A percentile compares a stretch with the other conserved stretches of the same genome.
phyloP scores from a whole-genome alignment of 2,329 filamentous ascomycete species.

The Achaetomium macrosporum region DNA sequence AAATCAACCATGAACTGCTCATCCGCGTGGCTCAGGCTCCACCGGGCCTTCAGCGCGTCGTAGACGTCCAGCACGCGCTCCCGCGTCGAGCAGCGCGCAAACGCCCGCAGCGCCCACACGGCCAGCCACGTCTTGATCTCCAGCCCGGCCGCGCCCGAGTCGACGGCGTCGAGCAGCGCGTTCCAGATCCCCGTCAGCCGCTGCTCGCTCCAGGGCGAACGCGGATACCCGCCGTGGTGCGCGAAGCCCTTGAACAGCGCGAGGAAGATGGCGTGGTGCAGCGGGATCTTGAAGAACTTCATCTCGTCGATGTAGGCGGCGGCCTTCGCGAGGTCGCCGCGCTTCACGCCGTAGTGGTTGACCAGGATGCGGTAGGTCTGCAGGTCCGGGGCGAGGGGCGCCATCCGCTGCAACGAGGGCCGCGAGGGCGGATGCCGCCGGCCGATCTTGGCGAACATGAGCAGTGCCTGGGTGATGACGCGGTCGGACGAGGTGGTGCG shows the following conservation, averaged over 20 bases:
- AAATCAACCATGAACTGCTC: conserved; percentile 43
- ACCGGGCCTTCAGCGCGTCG: conserved; percentile 42
- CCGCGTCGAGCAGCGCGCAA: conserved; percentile 48
- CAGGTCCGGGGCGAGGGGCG: conserved; percentile 66
- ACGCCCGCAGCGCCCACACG: conserved; percentile 57
- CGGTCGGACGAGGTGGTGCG: conserved; percentile 43
- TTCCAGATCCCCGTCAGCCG: conserved; percentile 64
- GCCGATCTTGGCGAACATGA: conserved; percentile 51
- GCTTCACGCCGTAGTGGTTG: conserved; percentile 61
- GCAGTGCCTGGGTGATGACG: conserved; percentile 49
- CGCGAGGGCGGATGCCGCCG: conserved; percentile 51
- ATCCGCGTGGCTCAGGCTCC: conserved; percentile 38
- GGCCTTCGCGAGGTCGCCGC: conserved; percentile 68
- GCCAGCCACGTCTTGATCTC: conserved; percentile 56
- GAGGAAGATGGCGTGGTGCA: conserved; percentile 73
- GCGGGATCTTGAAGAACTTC: conserved; percentile 58
- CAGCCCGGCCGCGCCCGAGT: conserved; percentile 41
- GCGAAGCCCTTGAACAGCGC: conserved; percentile 79
- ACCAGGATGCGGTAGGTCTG: conserved; percentile 77
- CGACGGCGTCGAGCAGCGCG: conserved; percentile 54
- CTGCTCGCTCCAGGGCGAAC: conserved; percentile 65
- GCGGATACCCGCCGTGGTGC: conserved; percentile 57
- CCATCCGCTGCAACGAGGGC: conserved; percentile 50
- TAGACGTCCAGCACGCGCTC: conserved; percentile 51
- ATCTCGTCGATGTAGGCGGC: conserved; percentile 74